These are phyloP conservation scores for Oehlia diaphana DNA, from an alignment of 192 early-diverging fungal genomes.

Conservation along the genomic window DNA sequence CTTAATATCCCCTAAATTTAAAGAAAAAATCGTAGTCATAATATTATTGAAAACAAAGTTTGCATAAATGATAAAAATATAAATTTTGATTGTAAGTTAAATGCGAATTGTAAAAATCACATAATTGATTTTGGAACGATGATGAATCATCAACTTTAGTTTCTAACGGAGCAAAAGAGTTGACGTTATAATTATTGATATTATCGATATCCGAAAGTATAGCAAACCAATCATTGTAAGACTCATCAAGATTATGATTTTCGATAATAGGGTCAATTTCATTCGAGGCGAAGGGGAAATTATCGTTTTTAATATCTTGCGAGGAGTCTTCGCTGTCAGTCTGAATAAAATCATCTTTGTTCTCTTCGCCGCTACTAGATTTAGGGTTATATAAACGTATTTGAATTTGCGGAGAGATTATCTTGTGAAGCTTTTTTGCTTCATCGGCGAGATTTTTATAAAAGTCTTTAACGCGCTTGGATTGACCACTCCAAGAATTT, in stretches of 20 bases:
- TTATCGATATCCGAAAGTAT: too few species aligned
- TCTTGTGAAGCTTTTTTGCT: neutral
- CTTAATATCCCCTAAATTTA: too few species aligned
- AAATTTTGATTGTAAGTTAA: neutral
- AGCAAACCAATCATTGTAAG: too few species aligned
- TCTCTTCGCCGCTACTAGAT: neutral
- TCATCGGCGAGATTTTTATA: neutral
- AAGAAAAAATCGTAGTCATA: too few species aligned
- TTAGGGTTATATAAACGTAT: neutral
- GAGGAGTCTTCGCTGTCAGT: neutral
- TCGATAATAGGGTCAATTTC: neutral
- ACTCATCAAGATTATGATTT: too few species aligned
- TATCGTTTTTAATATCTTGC: neutral
- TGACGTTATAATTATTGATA: too few species aligned
- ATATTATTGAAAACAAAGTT: neutral
- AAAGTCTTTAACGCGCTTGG: neutral
- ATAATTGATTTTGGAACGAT: neutral
- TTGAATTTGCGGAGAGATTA: neutral
- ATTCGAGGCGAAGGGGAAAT: neutral
- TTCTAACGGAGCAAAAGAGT: neutral
- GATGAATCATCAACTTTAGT: neutral
- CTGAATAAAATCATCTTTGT: neutral
- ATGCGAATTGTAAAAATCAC: neutral
- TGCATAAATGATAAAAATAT: neutral
- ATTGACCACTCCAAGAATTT: neutral